Base-by-base conservation (phyloP, 106 monocot genomes). In the Dendrobium nobile region DNA sequence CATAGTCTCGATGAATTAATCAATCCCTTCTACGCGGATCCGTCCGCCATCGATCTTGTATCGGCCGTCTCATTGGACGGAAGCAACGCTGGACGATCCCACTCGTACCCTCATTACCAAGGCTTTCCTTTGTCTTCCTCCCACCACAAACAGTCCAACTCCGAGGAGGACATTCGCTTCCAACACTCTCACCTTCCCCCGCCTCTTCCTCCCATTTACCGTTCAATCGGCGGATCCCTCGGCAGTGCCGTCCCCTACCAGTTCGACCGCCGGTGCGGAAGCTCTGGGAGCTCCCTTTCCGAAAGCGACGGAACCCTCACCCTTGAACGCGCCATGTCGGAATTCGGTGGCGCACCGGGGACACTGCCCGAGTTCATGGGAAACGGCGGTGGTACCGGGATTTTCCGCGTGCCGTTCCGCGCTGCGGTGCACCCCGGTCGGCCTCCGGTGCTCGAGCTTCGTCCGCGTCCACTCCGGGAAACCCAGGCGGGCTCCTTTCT, bases 391-490 rank as follows among this genome's bases (percentile, higher is more conserved):
- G 94, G 91, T 40, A 41, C 72, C 22, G 92, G 94, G 22, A 88
- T 98, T 82, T 98, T 94, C 84, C 86, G 85, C 16, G 80, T 92
- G 16, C 94, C 97, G 3, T 41, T 79, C 31, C 84, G 97, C 4
- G 91, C 97, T 1, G 89, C 97, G 10, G 78, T 95, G 75, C 94
- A 95, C 84, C 97, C 97, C 2, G 81, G 47, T 19, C 92, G 97
- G 1, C 97, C 97, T 2, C 91, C 97, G 0, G 78, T 89, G 0
- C 55, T 98, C 26, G 97, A 98, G 70, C 67, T 98, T 48, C 85
- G 97, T 20, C 94, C 94, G 19, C 97, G 91, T 72, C 94, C 97
- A 4, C 85, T 98, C 4, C 83, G 97, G 9, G 97, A 98, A 78
- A 98, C 94, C 18, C 97, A 98, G 88, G 89, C 77, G 9, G 90